Evolutionary conservation across 2,329 filamentous ascomycete genomes (phyloP).

Genomic region (Lachnellula willkommii): DNA sequence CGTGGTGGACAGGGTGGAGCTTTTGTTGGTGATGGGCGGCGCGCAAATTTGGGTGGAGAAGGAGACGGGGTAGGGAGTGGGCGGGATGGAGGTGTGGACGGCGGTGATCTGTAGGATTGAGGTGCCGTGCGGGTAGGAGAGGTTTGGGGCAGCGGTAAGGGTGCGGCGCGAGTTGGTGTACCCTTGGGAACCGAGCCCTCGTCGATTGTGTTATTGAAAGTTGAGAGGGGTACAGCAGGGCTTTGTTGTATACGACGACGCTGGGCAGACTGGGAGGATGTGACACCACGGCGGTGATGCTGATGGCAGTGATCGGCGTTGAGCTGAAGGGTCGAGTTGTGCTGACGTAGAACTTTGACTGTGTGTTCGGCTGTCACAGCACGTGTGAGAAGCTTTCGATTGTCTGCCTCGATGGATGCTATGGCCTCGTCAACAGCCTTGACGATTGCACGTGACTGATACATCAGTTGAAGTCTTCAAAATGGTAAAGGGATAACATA

Average conservation of each 20-base stretch:
- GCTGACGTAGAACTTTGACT: conserved; percentile 19
- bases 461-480: conserved; percentile 1
- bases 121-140: background rate
- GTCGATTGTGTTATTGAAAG: background rate
- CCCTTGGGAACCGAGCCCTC: background rate
- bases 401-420: conserved; percentile 25
- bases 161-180: background rate
- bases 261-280: conserved; percentile 2
- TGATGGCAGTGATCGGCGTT: conserved; percentile 20
- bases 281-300: conserved; percentile 8
- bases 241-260: background rate
- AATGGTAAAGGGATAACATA: background rate
- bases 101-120: background rate
- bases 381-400: conserved; percentile 19
- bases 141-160: background rate
- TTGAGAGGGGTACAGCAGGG: background rate
- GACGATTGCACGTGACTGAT: conserved; percentile 20
- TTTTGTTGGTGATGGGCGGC: background rate
- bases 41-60: background rate
- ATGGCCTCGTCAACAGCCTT: conserved; percentile 24
- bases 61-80: background rate
- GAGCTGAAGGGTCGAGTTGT: conserved; percentile 21
- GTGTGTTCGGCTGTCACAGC: conserved; percentile 24
- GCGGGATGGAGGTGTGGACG: background rate
- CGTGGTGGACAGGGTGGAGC: background rate